Evolutionary conservation across 192 early-diverging fungal genomes (phyloP).

Genomic region (Haplosporangium gracile): DNA sequence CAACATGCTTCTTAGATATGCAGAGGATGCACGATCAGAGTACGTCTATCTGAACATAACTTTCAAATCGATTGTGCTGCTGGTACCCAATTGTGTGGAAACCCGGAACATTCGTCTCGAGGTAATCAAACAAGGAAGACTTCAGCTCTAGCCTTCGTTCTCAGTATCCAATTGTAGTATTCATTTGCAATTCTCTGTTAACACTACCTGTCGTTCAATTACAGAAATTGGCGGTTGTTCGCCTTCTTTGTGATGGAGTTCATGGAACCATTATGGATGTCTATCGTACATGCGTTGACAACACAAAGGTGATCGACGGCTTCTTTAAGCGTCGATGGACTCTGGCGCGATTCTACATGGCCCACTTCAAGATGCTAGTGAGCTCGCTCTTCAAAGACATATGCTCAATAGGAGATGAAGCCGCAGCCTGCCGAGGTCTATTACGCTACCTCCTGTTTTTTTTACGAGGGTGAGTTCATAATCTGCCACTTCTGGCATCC

Average conservation of each 20-base stretch:
- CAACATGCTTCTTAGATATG: conserved; percentile 37
- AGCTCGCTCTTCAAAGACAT: conserved; percentile 25
- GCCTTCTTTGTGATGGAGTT: conserved; percentile 20
- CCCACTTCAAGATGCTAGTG: conserved; percentile 12
- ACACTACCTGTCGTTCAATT: background rate
- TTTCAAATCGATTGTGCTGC: conserved; percentile 12
- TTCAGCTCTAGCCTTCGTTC: background rate
- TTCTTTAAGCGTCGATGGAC: conserved; percentile 20
- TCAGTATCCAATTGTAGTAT: background rate
- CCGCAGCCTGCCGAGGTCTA: conserved; percentile 7
- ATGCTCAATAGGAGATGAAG: conserved; percentile 2
- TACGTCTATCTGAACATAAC: conserved; percentile 23
- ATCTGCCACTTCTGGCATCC: background rate
- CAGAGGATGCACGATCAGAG: conserved; percentile 24
- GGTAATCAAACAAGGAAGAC: background rate
- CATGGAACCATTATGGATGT: conserved; percentile 19
- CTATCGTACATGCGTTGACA: background rate
- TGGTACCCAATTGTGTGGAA: conserved; percentile 29
- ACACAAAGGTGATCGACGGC: background rate
- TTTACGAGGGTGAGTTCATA: conserved; percentile 19
- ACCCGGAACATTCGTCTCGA: conserved; percentile 16
- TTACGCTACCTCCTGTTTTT: conserved; percentile 35
- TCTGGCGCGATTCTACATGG: conserved; percentile 21
- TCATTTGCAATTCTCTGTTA: background rate
- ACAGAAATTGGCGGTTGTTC: conserved; percentile 6